phyloP scores from a whole-genome alignment of 2,329 filamentous ascomycete genomes.

The Botryotinia calthae region DNA sequence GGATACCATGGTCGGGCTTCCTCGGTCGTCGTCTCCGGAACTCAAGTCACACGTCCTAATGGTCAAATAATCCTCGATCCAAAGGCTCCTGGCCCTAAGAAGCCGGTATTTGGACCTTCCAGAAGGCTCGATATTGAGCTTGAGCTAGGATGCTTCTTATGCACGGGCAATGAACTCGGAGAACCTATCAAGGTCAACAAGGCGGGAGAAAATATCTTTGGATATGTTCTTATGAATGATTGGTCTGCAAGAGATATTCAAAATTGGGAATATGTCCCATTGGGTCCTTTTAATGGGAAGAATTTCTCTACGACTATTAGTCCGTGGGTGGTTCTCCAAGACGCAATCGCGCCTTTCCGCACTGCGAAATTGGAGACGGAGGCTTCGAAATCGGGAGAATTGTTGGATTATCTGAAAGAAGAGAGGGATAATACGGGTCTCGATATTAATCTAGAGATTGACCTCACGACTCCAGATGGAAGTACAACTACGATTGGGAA shows the following conservation, averaged over 20 bases:
- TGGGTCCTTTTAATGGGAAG: slow-evolving; percentile 81
- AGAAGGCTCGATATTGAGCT: slow-evolving; percentile 75
- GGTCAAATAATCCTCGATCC: slow-evolving; percentile 72
- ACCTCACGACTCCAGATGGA: slow-evolving; percentile 54
- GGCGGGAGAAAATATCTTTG: slow-evolving; percentile 72
- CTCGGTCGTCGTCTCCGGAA: slow-evolving; percentile 72
- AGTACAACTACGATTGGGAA: slow-evolving; percentile 56
- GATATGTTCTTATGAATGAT: slow-evolving; percentile 80
- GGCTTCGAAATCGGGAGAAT: slow-evolving; percentile 47
- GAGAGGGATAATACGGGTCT: slow-evolving; percentile 57
- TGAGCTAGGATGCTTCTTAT: slow-evolving; percentile 74
- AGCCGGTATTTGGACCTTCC: slow-evolving; percentile 61
- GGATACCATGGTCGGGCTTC: slow-evolving; percentile 79
- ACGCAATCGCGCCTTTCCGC: slow-evolving; percentile 70
- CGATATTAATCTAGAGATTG: slow-evolving; percentile 67
- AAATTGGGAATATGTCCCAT: slow-evolving; percentile 77
- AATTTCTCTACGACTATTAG: slow-evolving; percentile 78
- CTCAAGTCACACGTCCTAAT: slow-evolving; percentile 67
- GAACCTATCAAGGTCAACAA: slow-evolving; percentile 57
- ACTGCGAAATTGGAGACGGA: slow-evolving; percentile 46
- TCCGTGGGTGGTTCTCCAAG: slow-evolving; percentile 74
- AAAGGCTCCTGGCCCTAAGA: slow-evolving; percentile 56
- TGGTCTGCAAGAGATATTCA: slow-evolving; percentile 85
- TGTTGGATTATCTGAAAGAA: slow-evolving; percentile 65
- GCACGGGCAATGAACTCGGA: slow-evolving; percentile 62